A percentile compares a stretch with the other conserved stretches of the same genome.
These are phyloP conservation scores for Malus hybrid DNA, from an alignment of 331 rosid species.

Conservation along the genomic window DNA sequence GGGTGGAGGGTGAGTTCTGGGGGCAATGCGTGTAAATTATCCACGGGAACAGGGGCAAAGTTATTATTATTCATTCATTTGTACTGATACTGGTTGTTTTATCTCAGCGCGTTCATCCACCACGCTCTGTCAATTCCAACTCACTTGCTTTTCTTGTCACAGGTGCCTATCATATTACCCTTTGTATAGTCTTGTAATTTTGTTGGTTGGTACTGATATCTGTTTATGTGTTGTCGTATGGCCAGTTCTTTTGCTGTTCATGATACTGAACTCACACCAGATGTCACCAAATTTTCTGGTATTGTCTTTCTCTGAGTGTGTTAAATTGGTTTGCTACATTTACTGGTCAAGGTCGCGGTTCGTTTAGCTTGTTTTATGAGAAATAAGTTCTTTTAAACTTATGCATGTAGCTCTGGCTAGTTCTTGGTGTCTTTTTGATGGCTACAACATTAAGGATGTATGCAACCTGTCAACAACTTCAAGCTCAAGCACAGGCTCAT, in stretches of 20 bases:
- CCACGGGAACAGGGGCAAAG: not conserved
- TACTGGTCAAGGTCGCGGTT: not conserved
- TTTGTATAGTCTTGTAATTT: not conserved
- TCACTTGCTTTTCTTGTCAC: constrained; percentile 93
- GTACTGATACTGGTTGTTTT: constrained; percentile 11
- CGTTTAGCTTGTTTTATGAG: not conserved
- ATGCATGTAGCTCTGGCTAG: constrained; percentile 73
- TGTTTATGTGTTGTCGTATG: constrained; percentile 5
- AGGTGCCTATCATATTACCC: constrained; percentile 32
- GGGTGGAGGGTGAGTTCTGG: not conserved
- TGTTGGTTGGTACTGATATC: constrained; percentile 5
- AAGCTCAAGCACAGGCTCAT: constrained; percentile 92
- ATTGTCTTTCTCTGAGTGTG: constrained; percentile 11
- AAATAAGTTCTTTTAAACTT: not conserved
- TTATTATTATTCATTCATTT: not conserved
- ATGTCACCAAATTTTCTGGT: constrained; percentile 95
- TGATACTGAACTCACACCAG: constrained; percentile 88
- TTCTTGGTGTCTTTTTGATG: constrained; percentile 92
- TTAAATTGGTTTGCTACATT: not conserved
- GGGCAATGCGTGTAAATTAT: not conserved
- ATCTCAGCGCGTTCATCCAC: constrained; percentile 72
- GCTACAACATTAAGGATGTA: constrained; percentile 93
- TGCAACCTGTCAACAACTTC: constrained; percentile 94
- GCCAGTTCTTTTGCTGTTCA: constrained; percentile 81
- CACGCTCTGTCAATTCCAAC: constrained; percentile 77